Percentiles rank a stretch among this genome's conserved stretches.
phyloP scores from a whole-genome alignment of 2,329 filamentous ascomycete species.

The Fusarium camptoceras region DNA sequence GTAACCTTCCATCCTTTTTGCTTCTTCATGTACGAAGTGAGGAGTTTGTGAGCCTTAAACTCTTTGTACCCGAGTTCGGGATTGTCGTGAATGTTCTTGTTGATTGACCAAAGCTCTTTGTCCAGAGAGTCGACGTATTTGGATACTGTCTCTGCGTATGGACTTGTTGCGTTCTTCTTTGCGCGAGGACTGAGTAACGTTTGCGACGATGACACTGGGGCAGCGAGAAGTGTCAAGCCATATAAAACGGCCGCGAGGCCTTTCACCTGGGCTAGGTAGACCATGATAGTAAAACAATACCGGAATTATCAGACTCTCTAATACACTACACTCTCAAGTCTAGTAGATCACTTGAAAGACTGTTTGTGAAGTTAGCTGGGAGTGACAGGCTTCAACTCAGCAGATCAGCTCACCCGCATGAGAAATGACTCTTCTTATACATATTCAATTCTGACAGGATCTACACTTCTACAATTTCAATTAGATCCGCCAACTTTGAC shows the following conservation, averaged over 20 bases:
- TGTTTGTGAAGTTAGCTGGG: neutral
- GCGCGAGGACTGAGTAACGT: constrained; percentile 5
- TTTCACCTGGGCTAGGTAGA: neutral
- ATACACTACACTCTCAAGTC: neutral
- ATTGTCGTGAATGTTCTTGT: constrained; percentile 58
- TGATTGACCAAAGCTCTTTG: constrained; percentile 47
- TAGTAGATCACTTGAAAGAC: neutral
- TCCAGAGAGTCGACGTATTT: constrained; percentile 33
- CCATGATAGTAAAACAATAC: constrained; percentile 2
- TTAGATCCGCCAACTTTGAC: neutral
- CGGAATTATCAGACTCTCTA: too few species aligned
- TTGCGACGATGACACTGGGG: neutral
- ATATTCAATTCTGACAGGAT: neutral
- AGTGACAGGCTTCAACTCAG: neutral
- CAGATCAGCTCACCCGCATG: neutral
- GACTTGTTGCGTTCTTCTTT: constrained; percentile 29
- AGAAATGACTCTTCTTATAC: neutral
- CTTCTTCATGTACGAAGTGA: constrained; percentile 53
- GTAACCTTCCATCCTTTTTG: constrained; percentile 55
- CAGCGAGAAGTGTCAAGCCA: constrained; percentile 5
- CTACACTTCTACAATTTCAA: neutral
- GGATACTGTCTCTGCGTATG: constrained; percentile 26
- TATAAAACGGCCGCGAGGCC: constrained; percentile 20
- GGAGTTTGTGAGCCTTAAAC: constrained; percentile 55
- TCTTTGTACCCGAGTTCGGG: constrained; percentile 59